phyloP scores from a whole-genome alignment of 2,329 filamentous ascomycete species.

The Trichoderma brevicompactum region DNA sequence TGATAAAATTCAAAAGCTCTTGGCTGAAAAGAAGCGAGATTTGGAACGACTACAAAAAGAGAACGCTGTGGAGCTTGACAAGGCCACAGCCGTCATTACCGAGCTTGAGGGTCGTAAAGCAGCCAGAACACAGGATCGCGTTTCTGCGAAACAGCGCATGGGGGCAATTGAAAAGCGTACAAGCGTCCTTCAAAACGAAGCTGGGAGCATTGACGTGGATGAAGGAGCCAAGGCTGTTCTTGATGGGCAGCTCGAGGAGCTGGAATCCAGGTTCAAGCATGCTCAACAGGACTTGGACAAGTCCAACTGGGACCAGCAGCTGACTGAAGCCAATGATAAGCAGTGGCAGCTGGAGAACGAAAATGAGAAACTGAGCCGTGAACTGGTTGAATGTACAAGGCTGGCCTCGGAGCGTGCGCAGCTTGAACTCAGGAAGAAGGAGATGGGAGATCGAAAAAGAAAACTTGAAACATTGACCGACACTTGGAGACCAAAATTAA shows the following conservation, averaged over 20 bases:
- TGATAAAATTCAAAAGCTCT: constrained; percentile 73
- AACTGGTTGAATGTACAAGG: constrained; percentile 81
- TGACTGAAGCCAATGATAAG: constrained; percentile 67
- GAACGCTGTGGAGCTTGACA: constrained; percentile 72
- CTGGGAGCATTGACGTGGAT: constrained; percentile 77
- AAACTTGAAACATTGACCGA: constrained; percentile 77
- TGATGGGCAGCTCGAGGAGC: constrained; percentile 72
- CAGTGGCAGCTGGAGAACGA: constrained; percentile 73
- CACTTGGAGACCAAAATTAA: constrained; percentile 74
- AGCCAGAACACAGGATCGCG: constrained; percentile 73
- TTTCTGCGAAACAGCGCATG: constrained; percentile 74
- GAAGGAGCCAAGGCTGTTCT: constrained; percentile 82
- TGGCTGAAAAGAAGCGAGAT: constrained; percentile 77
- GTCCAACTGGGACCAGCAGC: constrained; percentile 70
- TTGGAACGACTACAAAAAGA: constrained; percentile 76
- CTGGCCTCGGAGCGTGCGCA: constrained; percentile 82
- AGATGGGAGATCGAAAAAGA: constrained; percentile 72
- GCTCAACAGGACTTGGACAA: constrained; percentile 66
- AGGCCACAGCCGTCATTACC: constrained; percentile 72
- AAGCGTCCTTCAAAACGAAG: constrained; percentile 65
- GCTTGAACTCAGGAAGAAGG: constrained; percentile 81
- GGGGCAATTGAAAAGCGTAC: constrained; percentile 73
- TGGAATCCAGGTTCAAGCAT: constrained; percentile 64
- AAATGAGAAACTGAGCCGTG: constrained; percentile 72
- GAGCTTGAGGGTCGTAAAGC: constrained; percentile 76